A percentile compares a stretch with the other conserved stretches of the same genome.
Conservation (phyloP, 306 rosid genomes). For the Sesbania bispinosa region DNA sequence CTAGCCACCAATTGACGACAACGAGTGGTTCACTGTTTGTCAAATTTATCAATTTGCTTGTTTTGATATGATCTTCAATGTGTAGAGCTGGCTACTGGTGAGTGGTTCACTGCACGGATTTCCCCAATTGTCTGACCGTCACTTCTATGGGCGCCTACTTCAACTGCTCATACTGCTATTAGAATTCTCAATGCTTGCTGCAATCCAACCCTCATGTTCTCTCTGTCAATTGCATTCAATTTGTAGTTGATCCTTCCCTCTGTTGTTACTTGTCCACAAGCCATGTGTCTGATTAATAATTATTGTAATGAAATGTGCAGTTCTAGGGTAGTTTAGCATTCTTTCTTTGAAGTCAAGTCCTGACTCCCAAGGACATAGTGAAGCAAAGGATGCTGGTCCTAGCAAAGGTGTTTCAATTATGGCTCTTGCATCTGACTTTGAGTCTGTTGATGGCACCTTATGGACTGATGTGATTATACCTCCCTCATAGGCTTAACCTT, state of each 20-base stretch:
- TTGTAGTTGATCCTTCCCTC: constrained; percentile 53
- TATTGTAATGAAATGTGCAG: constrained; percentile 56
- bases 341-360: constrained; percentile 60
- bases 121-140: constrained; percentile 38
- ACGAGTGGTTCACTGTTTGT: too few species aligned
- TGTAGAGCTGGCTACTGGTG: too few species aligned
- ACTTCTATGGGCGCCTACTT: constrained; percentile 42
- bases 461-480: constrained; percentile 79
- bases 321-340: constrained; percentile 67
- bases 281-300: constrained; percentile 56
- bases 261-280: constrained; percentile 48
- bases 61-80: too few species aligned
- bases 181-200: constrained; percentile 31
- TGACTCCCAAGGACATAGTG: constrained; percentile 58
- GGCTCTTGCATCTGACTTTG: constrained; percentile 32
- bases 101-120: too few species aligned
- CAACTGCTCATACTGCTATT: constrained; percentile 35
- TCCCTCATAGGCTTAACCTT: constrained; percentile 69
- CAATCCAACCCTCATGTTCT: constrained; percentile 30
- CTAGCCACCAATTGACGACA: too few species aligned
- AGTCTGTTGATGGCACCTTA: constrained; percentile 38
- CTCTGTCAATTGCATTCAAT: constrained; percentile 16
- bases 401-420: constrained; percentile 74
- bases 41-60: too few species aligned
- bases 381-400: constrained; percentile 62